Base-by-base conservation (phyloP, 352 stramenopile species). In the Chrysophaeum taylorii region DNA sequence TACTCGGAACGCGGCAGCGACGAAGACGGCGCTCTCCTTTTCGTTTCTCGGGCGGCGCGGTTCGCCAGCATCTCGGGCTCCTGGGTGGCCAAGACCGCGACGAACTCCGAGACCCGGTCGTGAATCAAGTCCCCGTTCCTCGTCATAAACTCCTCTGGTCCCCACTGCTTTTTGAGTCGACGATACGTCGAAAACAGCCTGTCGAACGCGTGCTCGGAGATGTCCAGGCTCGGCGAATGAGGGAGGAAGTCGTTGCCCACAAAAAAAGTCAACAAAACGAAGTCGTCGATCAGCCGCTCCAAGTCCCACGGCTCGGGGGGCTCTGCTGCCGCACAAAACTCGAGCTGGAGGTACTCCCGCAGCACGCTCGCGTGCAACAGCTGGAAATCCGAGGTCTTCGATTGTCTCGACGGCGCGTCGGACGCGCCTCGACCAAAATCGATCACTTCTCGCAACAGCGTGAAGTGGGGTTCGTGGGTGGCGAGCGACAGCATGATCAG, bases 161-260 rank as follows among this genome's bases (percentile, higher is more conserved):
- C 86, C 76, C 84, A 93, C n/a, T n/a, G n/a, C n/a, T n/a, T n/a
- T n/a, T n/a, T n/a, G n/a, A n/a, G n/a, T n/a, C n/a, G n/a, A n/a
- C n/a, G n/a, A 98, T 4, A 90, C 70, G 72, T 88, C 77, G 71
- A 88, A 77, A 96, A 93, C 12, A 99, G 76, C 45, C 97, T 76
- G 39, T 95, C 92, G 69, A 99, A 97, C 0, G 94, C 94, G 31
- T 97, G 91, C 79, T 99, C 94, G 39, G 87, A 90, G 79, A 99
- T 99, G 81, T 98, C 94, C 12, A 99, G 81, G 50, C 92, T 95
- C 50, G 94, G 96, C 72, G 97, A 92, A 76, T 99, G 95, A 21
- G 96, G 96, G 68, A 99, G 91, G 70, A 99, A 99, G 75, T 99
- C 95, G 82, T 99, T 99, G 42, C 96, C 96, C 1, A 99, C 87